Conservation (phyloP, 495 filamentous ascomycete genomes). For the Hypoxylon intermedium region DNA sequence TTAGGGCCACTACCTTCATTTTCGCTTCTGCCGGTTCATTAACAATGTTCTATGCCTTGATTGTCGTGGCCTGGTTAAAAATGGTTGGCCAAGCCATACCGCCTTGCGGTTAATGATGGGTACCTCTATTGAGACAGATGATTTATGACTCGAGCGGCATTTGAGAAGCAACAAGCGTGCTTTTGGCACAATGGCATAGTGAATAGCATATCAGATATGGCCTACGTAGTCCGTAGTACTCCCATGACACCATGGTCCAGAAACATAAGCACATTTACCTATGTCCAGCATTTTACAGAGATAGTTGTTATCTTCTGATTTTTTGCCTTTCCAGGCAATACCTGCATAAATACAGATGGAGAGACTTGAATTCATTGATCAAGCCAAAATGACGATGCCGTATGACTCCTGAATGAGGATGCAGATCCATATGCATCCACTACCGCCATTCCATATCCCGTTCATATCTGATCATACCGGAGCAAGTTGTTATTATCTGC, state of each 20-base stretch:
- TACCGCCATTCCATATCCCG: conserved; percentile 32
- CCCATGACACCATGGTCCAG: neutral
- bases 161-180: no score
- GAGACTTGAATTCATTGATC: conserved; percentile 27
- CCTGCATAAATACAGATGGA: conserved; percentile 39
- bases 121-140: no score
- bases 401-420: conserved; percentile 41
- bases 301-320: conserved; percentile 25
- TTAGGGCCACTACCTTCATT: no score
- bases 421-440: conserved; percentile 36
- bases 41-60: no score
- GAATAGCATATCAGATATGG: neutral
- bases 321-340: conserved; percentile 34
- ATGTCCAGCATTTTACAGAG: conserved; percentile 18
- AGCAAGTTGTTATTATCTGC: conserved; percentile 32
- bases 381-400: conserved; percentile 40
- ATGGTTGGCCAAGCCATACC: no score
- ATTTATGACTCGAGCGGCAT: no score
- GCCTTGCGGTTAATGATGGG: no score
- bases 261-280: conserved; percentile 3
- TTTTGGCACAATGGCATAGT: no score
- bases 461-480: conserved; percentile 29
- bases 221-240: neutral
- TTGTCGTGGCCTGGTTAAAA: no score
- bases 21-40: no score